Conservation (phyloP, 2,329 filamentous ascomycete species). For the Colletotrichum scovillei region DNA sequence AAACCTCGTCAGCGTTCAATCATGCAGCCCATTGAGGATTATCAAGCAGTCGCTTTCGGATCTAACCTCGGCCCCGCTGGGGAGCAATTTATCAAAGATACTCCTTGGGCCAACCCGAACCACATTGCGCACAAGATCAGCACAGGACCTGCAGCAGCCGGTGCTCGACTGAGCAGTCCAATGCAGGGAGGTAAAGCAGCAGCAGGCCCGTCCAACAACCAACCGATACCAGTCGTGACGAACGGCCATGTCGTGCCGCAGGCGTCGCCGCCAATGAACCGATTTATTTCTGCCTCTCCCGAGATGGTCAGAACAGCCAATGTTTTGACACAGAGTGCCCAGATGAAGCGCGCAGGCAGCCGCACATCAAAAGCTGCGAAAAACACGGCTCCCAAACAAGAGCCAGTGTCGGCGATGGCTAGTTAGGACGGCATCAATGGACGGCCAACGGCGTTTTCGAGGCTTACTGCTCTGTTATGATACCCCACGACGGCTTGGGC, state of each 20-base stretch:
- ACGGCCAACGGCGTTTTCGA: slow-evolving; percentile 34
- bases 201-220: slow-evolving; percentile 17
- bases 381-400: slow-evolving; percentile 34
- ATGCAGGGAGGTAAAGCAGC: slow-evolving; percentile 26
- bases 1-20: slow-evolving; percentile 49
- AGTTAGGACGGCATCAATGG: slow-evolving; percentile 32
- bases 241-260: slow-evolving; percentile 26
- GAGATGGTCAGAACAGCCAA: slow-evolving; percentile 34
- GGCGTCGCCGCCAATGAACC: slow-evolving; percentile 16
- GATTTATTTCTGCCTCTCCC: slow-evolving; percentile 32
- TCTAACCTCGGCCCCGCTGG: slow-evolving; percentile 73
- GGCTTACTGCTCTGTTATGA: slow-evolving; percentile 37
- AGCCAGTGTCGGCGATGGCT: slow-evolving; percentile 32
- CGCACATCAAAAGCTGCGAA: slow-evolving; percentile 35
- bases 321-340: slow-evolving; percentile 32
- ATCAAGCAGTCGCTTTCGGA: slow-evolving; percentile 59
- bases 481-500: slow-evolving; percentile 36
- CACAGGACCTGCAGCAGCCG: slow-evolving; percentile 44
- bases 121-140: slow-evolving; percentile 73
- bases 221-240: slow-evolving; percentile 12
- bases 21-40: slow-evolving; percentile 57
- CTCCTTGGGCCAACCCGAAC: slow-evolving; percentile 92
- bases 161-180: slow-evolving; percentile 23
- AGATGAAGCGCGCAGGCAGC: slow-evolving; percentile 35
- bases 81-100: slow-evolving; percentile 89